Evolutionary conservation across 805 yeast genomes (phyloP).

Genomic region (Candida vaughaniae): DNA sequence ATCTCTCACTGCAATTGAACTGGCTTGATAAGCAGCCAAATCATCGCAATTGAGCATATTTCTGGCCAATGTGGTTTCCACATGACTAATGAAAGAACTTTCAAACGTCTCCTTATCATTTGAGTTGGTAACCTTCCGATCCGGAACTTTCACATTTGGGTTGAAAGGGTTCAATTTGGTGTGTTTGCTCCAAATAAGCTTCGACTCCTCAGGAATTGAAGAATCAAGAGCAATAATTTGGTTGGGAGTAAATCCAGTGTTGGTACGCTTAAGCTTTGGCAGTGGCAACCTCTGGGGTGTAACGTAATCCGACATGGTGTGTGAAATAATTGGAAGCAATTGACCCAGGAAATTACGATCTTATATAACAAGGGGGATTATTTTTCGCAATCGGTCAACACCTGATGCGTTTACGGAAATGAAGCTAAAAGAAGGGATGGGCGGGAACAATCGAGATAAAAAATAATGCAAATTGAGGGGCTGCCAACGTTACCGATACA

Average conservation of each 20-base stretch:
- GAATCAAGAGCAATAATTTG: constrained; percentile 83
- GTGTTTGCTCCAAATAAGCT: constrained; percentile 74
- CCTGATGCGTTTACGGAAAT: neutral
- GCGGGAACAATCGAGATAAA: too few species aligned
- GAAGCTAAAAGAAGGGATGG: too few species aligned
- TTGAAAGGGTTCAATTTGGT: constrained; percentile 41
- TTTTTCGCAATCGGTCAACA: neutral
- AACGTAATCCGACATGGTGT: constrained; percentile 33
- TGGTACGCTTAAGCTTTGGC: constrained; percentile 63
- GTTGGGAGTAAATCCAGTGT: constrained; percentile 89
- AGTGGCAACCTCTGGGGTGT: constrained; percentile 39
- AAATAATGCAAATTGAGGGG: too few species aligned
- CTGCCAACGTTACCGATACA: too few species aligned
- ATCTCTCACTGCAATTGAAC: constrained; percentile 77
- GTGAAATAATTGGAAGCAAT: neutral
- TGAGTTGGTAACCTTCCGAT: constrained; percentile 26
- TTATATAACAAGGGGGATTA: neutral
- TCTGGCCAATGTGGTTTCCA: constrained; percentile 88
- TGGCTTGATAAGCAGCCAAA: constrained; percentile 89
- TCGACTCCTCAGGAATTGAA: constrained; percentile 73
- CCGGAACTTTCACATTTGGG: constrained; percentile 24
- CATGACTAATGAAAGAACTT: constrained; percentile 72
- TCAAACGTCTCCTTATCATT: constrained; percentile 58
- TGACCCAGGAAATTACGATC: neutral
- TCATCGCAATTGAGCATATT: constrained; percentile 90